Conservation (phyloP, 768 basidiomycete species). For the Rhizopogon vesiculosus region DNA sequence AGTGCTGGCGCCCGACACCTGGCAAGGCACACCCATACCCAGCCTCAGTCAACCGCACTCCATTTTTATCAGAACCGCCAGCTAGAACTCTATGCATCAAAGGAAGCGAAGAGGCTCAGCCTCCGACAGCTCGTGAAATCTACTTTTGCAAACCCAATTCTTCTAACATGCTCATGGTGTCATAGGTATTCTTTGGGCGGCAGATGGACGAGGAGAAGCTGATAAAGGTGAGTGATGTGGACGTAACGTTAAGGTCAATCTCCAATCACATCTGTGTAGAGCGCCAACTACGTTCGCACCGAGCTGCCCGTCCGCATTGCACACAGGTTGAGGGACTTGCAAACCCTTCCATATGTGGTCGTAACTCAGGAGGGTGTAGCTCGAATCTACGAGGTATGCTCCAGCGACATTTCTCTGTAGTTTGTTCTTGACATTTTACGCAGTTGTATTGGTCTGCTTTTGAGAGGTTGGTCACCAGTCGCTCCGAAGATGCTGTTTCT, state of each 20-base stretch:
- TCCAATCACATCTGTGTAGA: conserved; percentile 36
- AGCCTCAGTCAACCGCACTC: conserved; percentile 35
- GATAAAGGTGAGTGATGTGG: conserved; percentile 49
- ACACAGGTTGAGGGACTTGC: conserved; percentile 82
- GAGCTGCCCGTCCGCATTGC: conserved; percentile 87
- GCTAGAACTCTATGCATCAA: conserved; percentile 75
- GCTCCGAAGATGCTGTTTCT: conserved; percentile 3
- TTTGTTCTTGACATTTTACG: background rate
- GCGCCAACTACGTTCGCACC: conserved; percentile 86
- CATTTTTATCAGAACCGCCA: conserved; percentile 84
- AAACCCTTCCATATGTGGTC: conserved; percentile 80
- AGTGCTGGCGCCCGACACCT: conserved; percentile 1
- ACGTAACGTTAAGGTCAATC: background rate
- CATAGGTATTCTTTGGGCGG: conserved; percentile 81
- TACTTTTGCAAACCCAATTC: conserved; percentile 4
- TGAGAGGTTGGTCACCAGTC: conserved; percentile 52
- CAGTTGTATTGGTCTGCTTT: conserved; percentile 87
- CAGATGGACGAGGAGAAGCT: conserved; percentile 75
- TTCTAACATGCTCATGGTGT: background rate
- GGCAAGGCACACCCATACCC: conserved; percentile 13
- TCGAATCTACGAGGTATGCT: conserved; percentile 77
- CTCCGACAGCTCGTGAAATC: conserved; percentile 69
- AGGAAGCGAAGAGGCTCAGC: conserved; percentile 65
- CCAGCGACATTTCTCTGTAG: background rate
- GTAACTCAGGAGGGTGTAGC: conserved; percentile 82